phyloP scores from a whole-genome alignment of 345 rosid species.

The Fremontodendron californicum region DNA sequence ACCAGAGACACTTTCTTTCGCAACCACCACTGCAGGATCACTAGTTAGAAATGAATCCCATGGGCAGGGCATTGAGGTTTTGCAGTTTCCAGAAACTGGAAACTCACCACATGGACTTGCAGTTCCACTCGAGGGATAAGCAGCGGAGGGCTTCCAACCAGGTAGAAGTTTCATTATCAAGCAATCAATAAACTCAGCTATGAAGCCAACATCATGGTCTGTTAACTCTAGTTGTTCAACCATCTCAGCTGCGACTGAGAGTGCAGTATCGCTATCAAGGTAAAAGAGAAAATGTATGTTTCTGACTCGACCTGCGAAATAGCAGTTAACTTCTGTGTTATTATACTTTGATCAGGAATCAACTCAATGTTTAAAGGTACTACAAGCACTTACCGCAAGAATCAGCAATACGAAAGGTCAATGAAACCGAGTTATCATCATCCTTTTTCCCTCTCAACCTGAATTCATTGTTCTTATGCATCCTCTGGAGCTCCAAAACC shows the following conservation, averaged over 20 bases:
- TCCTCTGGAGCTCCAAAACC: conserved; percentile 42
- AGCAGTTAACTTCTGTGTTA: not conserved
- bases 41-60: conserved; percentile 30
- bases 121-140: conserved; percentile 23
- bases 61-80: conserved; percentile 16
- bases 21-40: conserved; percentile 14
- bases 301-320: conserved; percentile 43
- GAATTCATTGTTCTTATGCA: conserved; percentile 42
- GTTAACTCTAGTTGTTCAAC: conserved; percentile 70
- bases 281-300: conserved; percentile 67
- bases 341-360: not conserved
- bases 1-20: conserved; percentile 17
- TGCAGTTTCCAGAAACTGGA: conserved; percentile 20
- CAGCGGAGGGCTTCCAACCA: conserved; percentile 39
- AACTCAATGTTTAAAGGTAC: not conserved
- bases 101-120: conserved; percentile 16
- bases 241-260: conserved; percentile 71
- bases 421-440: conserved; percentile 44
- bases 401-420: conserved; percentile 58
- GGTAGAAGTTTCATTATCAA: conserved; percentile 53
- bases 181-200: conserved; percentile 64
- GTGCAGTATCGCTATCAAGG: conserved; percentile 68
- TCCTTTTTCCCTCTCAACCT: conserved; percentile 46
- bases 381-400: conserved; percentile 35
- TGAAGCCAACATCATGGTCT: conserved; percentile 61